These are phyloP conservation scores for Phytophthora pinifolia DNA, from an alignment of 352 stramenopile genomes.

Conservation along the genomic window DNA sequence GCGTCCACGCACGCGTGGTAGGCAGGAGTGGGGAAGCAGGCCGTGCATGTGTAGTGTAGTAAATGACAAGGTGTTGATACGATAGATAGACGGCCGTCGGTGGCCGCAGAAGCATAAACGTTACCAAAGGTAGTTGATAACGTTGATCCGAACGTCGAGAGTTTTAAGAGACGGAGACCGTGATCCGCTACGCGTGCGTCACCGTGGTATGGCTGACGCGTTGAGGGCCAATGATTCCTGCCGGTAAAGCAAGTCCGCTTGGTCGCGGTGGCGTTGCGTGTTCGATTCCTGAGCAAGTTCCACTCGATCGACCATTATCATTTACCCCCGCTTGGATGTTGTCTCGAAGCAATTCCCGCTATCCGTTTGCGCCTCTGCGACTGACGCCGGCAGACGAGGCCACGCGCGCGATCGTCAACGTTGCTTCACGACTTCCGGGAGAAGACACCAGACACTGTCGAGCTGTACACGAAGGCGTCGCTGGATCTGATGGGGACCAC, in stretches of 20 bases:
- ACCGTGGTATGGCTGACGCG: constrained; percentile 16
- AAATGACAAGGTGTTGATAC: not conserved
- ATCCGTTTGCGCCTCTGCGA: constrained; percentile 11
- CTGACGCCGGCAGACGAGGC: constrained; percentile 13
- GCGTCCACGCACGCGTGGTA: constrained; percentile 19
- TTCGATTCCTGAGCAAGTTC: constrained; percentile 4
- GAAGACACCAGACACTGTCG: not conserved
- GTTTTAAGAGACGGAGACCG: constrained; percentile 12
- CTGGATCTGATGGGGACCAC: constrained; percentile 11
- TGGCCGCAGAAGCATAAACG: not conserved
- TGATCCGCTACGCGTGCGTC: constrained; percentile 1
- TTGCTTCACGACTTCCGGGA: constrained; percentile 20
- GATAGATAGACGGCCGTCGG: not conserved
- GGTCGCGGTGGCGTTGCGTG: not conserved
- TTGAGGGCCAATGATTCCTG: constrained; percentile 10
- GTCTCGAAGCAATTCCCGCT: constrained; percentile 20
- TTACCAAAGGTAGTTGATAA: too few species aligned
- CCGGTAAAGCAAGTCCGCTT: not conserved
- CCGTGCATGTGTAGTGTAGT: not conserved
- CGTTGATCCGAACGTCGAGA: too few species aligned
- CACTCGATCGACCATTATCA: too few species aligned
- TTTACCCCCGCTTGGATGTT: too few species aligned
- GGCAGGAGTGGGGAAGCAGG: not conserved
- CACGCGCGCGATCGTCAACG: constrained; percentile 5
- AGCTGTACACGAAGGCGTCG: constrained; percentile 11